Evolutionary conservation across 768 basidiomycete genomes (phyloP).

Genomic region (Podaxis mareebaensis): DNA sequence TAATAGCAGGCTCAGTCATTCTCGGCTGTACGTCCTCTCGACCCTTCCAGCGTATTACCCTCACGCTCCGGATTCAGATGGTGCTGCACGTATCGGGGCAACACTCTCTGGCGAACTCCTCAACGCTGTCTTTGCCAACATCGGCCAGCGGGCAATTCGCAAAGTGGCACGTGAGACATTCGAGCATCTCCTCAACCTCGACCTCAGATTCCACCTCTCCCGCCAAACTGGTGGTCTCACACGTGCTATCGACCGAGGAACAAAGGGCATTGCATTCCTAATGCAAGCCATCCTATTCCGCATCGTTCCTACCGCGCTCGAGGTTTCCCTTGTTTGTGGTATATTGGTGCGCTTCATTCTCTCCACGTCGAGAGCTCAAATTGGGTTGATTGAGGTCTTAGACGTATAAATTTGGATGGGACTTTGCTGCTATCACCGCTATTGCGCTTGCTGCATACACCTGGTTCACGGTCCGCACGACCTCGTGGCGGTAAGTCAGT

Average conservation of each 20-base stretch:
- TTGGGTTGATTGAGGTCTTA: conserved; percentile 28
- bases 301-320: conserved; percentile 92
- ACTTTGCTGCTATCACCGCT: conserved; percentile 91
- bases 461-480: conserved; percentile 96
- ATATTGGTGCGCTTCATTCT: conserved; percentile 69
- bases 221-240: conserved; percentile 96
- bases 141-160: conserved; percentile 92
- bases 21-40: conserved; percentile 74
- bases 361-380: neutral
- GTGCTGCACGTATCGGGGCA: conserved; percentile 85
- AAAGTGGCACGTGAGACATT: conserved; percentile 97
- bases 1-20: conserved; percentile 87
- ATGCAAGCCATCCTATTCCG: conserved; percentile 92
- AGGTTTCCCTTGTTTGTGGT: conserved; percentile 96
- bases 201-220: conserved; percentile 89
- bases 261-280: conserved; percentile 98
- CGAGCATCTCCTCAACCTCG: conserved; percentile 86
- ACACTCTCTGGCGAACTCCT: conserved; percentile 89
- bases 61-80: conserved; percentile 55
- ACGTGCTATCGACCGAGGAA: conserved; percentile 94
- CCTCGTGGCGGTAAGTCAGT: conserved; percentile 81
- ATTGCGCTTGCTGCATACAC: conserved; percentile 87
- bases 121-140: conserved; percentile 95
- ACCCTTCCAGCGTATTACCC: conserved; percentile 3
- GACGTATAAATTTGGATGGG: conserved; percentile 98